Base-by-base conservation (phyloP, 768 basidiomycete species). In the Amanita subjunquillea region DNA sequence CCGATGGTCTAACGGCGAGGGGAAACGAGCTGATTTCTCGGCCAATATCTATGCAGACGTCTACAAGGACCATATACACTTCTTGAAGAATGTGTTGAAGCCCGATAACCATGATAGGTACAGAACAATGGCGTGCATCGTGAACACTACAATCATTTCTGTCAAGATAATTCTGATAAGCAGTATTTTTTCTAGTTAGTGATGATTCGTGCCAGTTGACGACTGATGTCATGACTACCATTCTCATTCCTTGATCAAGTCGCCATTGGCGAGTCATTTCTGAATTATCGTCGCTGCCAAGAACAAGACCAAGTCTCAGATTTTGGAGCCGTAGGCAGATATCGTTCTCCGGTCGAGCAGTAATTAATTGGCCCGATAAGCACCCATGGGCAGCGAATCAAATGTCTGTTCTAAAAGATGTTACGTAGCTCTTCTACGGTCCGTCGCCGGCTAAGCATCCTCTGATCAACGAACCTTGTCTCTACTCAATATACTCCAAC, bases 401-500 rank as follows among this genome's bases (percentile, higher is more conserved):
- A 3, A 65, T 65, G 9, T 42, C 48, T 3, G 65, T 53, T 66
- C 67, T 41, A 67, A 62, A 15, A 48, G n/a, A 32, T 8, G 27
- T 9, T 58, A 61, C 39, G 58, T 68, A 27, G 42, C 59, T 3
- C 50, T 78, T 3, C 61, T 75, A 25, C 56, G 69, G 6, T 63
- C 69, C 0, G 59, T 78, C 4, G 61, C 67, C 0, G 55, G 63
- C 10, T 70, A 60, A 17, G 17, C 17, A 17, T 53, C 73, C 67
- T 1, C 70, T 76, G 25, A 62, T 72, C 17, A 65, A 71, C 17
- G 61, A 70, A 1, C 78, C 76, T 2, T 74, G 71, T 56, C 63
- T 64, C 3, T 76, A 70, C 55, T 76, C 82, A 2, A 71, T 92
- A 10, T 94, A 94, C 64, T 90, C 87, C 13, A 73, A 81, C 15